Conservation (phyloP, 2,329 filamentous ascomycete genomes). For the Pseudovirgaria hyperparasitica region DNA sequence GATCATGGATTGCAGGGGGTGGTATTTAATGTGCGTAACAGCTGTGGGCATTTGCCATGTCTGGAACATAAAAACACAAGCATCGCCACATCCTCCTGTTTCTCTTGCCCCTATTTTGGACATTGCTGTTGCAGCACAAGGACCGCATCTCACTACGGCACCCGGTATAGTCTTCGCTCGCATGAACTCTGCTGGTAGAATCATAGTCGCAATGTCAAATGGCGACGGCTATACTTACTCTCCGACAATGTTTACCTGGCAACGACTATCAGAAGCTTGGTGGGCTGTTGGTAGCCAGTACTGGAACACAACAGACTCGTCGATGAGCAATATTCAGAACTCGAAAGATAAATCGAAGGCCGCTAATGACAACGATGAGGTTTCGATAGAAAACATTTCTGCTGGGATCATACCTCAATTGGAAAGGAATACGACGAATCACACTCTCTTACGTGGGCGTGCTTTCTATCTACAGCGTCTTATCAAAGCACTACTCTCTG, state of each 20-base stretch:
- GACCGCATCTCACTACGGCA: slow-evolving; percentile 62
- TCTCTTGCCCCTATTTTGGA: slow-evolving; percentile 84
- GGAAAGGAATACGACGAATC: slow-evolving; percentile 87
- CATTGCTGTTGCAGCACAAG: slow-evolving; percentile 66
- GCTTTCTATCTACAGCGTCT: slow-evolving; percentile 85
- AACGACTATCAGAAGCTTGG: slow-evolving; percentile 91
- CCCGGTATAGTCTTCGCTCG: slow-evolving; percentile 85
- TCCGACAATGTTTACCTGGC: slow-evolving; percentile 77
- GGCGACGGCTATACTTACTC: slow-evolving; percentile 92
- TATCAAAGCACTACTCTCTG: slow-evolving; percentile 75
- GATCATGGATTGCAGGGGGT: slow-evolving; percentile 78
- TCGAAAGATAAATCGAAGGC: slow-evolving; percentile 26
- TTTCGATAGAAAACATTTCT: slow-evolving; percentile 52
- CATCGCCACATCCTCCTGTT: slow-evolving; percentile 76
- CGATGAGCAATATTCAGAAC: slow-evolving; percentile 66
- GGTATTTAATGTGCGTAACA: slow-evolving; percentile 82
- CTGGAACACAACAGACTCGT: slow-evolving; percentile 95
- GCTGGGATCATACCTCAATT: slow-evolving; percentile 87
- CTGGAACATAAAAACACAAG: slow-evolving; percentile 79
- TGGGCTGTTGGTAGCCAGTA: slow-evolving; percentile 98
- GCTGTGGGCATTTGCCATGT: slow-evolving; percentile 82
- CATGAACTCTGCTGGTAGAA: slow-evolving; percentile 73
- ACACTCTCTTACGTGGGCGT: slow-evolving; percentile 80
- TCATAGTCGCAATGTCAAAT: slow-evolving; percentile 85
- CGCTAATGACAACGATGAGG: slow-evolving; percentile 32